Conservation (phyloP, 352 stramenopile genomes). For the Peronospora farinosa region DNA sequence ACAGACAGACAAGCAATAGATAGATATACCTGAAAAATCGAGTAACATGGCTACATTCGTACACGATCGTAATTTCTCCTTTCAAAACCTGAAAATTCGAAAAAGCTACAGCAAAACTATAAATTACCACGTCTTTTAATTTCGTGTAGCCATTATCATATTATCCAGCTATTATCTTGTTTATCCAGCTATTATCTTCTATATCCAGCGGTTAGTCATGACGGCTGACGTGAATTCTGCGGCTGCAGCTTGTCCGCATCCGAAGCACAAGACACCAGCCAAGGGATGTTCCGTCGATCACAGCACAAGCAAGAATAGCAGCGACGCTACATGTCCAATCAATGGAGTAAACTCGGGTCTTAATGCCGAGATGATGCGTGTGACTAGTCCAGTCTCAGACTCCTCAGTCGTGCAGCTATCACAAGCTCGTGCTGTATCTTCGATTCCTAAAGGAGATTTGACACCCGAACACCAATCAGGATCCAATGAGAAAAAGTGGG, state of each 20-base stretch:
- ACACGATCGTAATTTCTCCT: no score
- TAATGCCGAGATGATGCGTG: conserved; percentile 54
- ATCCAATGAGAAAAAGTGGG: conserved; percentile 69
- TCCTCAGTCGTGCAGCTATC: conserved; percentile 36
- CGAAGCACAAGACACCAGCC: conserved; percentile 6
- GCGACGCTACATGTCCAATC: conserved; percentile 5
- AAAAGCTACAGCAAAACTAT: conserved; percentile 2
- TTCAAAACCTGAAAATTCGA: no score
- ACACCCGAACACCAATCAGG: conserved; percentile 58
- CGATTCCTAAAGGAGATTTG: conserved; percentile 92
- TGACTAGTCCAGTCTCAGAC: conserved; percentile 36
- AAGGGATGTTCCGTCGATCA: conserved; percentile 19
- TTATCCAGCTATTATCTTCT: no score
- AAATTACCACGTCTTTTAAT: neutral
- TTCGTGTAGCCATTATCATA: conserved; percentile 8
- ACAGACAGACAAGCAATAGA: conserved; percentile 8
- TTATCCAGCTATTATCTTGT: no score
- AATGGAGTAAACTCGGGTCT: conserved; percentile 33
- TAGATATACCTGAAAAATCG: neutral
- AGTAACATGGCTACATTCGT: neutral
- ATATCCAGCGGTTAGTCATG: conserved; percentile 25
- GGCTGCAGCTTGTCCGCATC: conserved; percentile 45
- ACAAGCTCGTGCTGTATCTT: conserved; percentile 85
- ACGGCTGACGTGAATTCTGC: conserved; percentile 68
- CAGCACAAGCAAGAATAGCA: conserved; percentile 4